Conservation (phyloP, 148 eudicot genomes). For the Talinum fruticosum region DNA sequence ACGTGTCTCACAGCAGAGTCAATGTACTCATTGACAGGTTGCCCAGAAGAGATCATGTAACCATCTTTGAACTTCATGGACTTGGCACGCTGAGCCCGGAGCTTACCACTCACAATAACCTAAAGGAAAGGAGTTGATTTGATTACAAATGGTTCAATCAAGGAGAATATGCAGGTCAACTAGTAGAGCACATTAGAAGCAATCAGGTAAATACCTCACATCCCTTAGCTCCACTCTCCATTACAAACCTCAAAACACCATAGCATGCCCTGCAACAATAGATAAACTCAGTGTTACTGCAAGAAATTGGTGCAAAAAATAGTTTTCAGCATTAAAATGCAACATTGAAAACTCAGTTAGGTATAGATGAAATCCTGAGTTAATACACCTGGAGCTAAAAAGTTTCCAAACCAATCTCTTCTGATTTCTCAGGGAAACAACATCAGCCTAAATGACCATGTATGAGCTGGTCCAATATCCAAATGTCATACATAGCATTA, state of each 20-base stretch:
- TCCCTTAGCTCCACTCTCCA: conserved; percentile 62
- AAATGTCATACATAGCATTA: no score
- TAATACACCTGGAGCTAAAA: no score
- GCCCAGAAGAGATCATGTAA: conserved; percentile 58
- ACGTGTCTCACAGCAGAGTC: conserved; percentile 56
- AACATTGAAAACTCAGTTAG: no score
- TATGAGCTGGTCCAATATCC: no score
- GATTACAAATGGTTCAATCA: background rate
- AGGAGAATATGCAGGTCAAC: background rate
- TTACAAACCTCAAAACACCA: conserved; percentile 54
- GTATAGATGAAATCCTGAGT: no score
- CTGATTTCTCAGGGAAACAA: background rate
- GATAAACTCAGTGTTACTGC: background rate
- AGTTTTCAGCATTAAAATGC: no score
- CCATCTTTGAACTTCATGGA: conserved; percentile 61
- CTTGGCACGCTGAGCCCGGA: conserved; percentile 53
- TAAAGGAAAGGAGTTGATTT: background rate
- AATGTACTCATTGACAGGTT: conserved; percentile 49
- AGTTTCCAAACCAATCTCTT: background rate
- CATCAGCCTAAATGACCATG: no score
- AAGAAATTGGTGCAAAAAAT: background rate
- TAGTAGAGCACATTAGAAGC: background rate
- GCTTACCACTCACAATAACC: conserved; percentile 64
- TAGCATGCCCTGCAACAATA: conserved; percentile 47
- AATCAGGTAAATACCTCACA: conserved; percentile 39